A percentile compares a stretch with the other conserved stretches of the same genome.
Conservation (phyloP, 169 alveolate species). For the Condylostoma magnum region DNA sequence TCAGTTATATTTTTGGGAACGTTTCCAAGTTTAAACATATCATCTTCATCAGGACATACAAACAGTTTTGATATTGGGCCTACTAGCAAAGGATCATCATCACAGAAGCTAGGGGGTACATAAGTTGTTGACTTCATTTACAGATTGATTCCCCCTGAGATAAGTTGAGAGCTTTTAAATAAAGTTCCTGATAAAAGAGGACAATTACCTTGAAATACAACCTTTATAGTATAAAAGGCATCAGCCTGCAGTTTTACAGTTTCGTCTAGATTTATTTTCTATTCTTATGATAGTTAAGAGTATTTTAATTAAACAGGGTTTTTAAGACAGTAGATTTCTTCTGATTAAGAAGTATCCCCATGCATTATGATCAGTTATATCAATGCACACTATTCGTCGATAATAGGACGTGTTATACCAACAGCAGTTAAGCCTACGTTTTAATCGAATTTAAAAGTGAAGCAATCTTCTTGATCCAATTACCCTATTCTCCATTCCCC, state of each 20-base stretch:
- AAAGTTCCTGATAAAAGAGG: neutral
- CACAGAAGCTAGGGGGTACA: neutral
- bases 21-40: neutral
- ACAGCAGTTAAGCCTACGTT: neutral
- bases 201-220: neutral
- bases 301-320: neutral
- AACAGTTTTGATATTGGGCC: constrained; percentile 15
- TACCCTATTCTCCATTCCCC: neutral
- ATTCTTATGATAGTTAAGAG: neutral
- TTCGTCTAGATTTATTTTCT: neutral
- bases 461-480: neutral
- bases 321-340: too few relatives aligned
- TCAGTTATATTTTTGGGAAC: constrained; percentile 17
- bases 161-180: neutral
- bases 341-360: too few relatives aligned
- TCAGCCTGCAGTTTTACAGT: neutral
- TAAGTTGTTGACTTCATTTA: neutral
- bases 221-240: neutral
- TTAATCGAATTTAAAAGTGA: neutral
- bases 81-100: neutral
- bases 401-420: constrained; percentile 2
- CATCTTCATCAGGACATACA: neutral
- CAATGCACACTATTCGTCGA: neutral
- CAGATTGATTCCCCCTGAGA: neutral
- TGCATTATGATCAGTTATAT: too few relatives aligned